These are phyloP conservation scores for Coccomyxa sp. DNA, from an alignment of 139 green algal species.

Conservation along the genomic window DNA sequence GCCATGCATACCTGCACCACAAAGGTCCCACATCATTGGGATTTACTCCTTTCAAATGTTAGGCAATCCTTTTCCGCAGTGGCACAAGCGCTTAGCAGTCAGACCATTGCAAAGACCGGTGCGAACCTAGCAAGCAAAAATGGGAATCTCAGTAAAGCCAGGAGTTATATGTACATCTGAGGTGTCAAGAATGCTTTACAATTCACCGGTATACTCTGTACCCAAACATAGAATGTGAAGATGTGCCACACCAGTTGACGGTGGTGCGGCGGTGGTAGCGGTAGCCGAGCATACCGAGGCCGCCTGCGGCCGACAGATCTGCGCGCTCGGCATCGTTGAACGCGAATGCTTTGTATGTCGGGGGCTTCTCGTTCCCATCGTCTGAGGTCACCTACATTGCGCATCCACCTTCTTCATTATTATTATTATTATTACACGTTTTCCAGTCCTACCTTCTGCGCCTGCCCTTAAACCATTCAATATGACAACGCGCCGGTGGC, in stretches of 20 bases:
- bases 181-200: no score
- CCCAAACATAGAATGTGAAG: no score
- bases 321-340: background rate
- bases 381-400: background rate
- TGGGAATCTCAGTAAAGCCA: background rate
- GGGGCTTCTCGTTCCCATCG: background rate
- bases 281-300: slow-evolving; percentile 3
- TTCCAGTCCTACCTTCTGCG: no score
- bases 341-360: background rate
- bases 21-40: background rate
- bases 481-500: no score
- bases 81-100: no score
- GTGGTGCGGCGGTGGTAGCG: background rate
- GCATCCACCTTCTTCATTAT: no score
- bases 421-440: no score
- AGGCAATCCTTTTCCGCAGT: background rate
- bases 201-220: no score
- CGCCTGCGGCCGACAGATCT: background rate
- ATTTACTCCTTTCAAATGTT: background rate
- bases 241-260: background rate
- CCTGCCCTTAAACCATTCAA: no score
- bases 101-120: no score
- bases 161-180: no score
- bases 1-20: slow-evolving; percentile 11
- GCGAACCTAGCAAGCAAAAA: no score